phyloP scores from a whole-genome alignment of 2,329 filamentous ascomycete genomes.

The Alternaria angustiovoidea region DNA sequence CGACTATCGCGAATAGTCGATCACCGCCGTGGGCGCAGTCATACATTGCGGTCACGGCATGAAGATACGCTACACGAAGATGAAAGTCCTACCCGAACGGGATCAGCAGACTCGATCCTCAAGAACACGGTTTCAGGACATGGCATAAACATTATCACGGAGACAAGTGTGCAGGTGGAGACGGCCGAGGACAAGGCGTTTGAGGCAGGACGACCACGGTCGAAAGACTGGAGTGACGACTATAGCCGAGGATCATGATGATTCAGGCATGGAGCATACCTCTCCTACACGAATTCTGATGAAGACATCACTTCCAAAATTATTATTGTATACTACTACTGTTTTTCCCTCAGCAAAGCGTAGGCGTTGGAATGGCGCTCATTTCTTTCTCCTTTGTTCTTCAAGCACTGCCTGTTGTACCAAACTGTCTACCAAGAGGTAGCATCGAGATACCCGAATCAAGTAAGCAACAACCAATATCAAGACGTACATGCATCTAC shows the following conservation, averaged over 20 bases:
- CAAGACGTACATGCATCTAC: background rate
- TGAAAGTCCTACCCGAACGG: conserved; percentile 36
- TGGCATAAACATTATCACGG: conserved; percentile 41
- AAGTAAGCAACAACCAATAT: background rate
- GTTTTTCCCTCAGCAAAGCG: background rate
- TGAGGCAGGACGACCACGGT: conserved; percentile 5
- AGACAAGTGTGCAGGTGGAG: conserved; percentile 48
- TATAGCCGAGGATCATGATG: background rate
- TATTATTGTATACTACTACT: background rate
- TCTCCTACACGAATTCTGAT: background rate
- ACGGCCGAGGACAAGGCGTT: conserved; percentile 23
- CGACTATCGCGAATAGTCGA: conserved; percentile 42
- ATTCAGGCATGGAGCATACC: background rate
- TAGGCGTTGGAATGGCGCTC: background rate
- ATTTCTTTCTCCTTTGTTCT: background rate
- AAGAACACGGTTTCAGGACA: conserved; percentile 27
- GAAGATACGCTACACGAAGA: conserved; percentile 29
- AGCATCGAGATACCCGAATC: background rate
- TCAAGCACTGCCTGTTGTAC: background rate
- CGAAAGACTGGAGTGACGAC: conserved; percentile 21
- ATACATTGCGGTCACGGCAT: conserved; percentile 18
- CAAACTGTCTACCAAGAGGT: background rate
- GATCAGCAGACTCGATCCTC: conserved; percentile 47
- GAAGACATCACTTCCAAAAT: background rate
- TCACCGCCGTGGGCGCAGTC: conserved; percentile 30